phyloP scores from a whole-genome alignment of 1,284 basidiomycete genomes.

The Ustilago sp. region DNA sequence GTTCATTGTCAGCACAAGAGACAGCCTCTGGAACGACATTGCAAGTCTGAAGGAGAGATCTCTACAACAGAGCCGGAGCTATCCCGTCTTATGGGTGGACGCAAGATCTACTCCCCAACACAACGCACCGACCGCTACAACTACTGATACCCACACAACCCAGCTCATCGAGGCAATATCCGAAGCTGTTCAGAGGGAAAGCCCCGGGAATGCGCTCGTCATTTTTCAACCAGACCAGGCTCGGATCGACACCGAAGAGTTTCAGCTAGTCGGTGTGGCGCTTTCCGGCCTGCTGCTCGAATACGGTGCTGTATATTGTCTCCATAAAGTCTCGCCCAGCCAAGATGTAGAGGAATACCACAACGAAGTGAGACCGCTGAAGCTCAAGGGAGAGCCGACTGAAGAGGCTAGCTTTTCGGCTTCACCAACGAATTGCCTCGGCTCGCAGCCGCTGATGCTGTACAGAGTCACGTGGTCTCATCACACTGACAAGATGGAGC shows the following conservation, averaged over 20 bases:
- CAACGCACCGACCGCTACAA: slow-evolving; percentile 1
- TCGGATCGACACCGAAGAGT: not conserved
- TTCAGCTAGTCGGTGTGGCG: slow-evolving; percentile 28
- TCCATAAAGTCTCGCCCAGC: slow-evolving; percentile 10
- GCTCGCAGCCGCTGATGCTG: slow-evolving; percentile 18
- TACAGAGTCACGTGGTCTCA: slow-evolving; percentile 16
- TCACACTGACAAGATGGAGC: not conserved
- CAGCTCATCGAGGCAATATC: slow-evolving; percentile 8
- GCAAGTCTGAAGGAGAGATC: not conserved
- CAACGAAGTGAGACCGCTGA: slow-evolving; percentile 16
- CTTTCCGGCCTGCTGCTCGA: slow-evolving; percentile 33
- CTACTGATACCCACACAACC: slow-evolving; percentile 16
- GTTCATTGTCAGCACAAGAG: slow-evolving; percentile 18
- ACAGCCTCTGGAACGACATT: slow-evolving; percentile 21
- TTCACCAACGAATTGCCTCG: slow-evolving; percentile 29
- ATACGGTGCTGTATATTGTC: slow-evolving; percentile 29
- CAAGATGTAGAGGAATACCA: not conserved
- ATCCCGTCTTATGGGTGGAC: slow-evolving; percentile 18
- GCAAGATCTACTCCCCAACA: slow-evolving; percentile 13
- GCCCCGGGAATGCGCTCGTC: slow-evolving; percentile 7
- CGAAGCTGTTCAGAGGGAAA: not conserved
- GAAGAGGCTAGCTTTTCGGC: slow-evolving; percentile 6
- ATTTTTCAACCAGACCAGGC: not conserved
- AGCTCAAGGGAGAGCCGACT: not conserved
- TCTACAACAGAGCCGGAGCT: not conserved